These are phyloP conservation scores for Lepidopterella palustris DNA, from an alignment of 495 filamentous ascomycete species.

Conservation along the genomic window DNA sequence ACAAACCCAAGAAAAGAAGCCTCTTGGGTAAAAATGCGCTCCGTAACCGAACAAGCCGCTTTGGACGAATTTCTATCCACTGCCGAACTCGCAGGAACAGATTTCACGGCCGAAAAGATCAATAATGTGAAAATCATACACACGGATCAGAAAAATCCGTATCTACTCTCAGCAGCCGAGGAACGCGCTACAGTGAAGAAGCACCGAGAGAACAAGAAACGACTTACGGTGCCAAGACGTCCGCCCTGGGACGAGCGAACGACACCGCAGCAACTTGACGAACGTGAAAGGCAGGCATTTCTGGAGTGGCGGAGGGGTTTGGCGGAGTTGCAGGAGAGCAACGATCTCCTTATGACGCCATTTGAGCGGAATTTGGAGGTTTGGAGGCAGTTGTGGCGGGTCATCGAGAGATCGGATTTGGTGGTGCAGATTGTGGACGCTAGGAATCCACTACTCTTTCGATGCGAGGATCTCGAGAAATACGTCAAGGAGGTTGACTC, in stretches of 20 bases:
- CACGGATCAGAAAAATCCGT: conserved; percentile 89
- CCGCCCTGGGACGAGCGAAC: conserved; percentile 83
- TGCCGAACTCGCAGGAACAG: conserved; percentile 91
- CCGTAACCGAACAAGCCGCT: conserved; percentile 93
- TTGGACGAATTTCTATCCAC: conserved; percentile 83
- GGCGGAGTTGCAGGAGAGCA: conserved; percentile 83
- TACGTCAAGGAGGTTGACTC: conserved; percentile 91
- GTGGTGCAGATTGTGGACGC: conserved; percentile 99
- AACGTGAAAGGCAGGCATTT: conserved; percentile 70
- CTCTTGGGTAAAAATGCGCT: conserved; percentile 92
- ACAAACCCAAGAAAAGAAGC: conserved; percentile 60
- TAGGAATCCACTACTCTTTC: conserved; percentile 86
- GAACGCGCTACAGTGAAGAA: conserved; percentile 71
- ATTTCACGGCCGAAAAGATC: conserved; percentile 98
- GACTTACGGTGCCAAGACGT: conserved; percentile 82
- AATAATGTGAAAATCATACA: conserved; percentile 99
- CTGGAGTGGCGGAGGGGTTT: conserved; percentile 85
- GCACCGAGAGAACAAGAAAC: conserved; percentile 67
- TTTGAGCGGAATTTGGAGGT: conserved; percentile 98
- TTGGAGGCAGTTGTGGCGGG: conserved; percentile 97
- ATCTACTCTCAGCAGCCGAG: conserved; percentile 80
- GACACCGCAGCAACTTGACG: conserved; percentile 73
- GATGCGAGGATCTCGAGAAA: conserved; percentile 83
- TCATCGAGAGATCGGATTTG: conserved; percentile 93
- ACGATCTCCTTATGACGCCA: conserved; percentile 94